These are phyloP conservation scores for Ettlia oleoabundans DNA, from an alignment of 139 green algal species.

Conservation along the genomic window DNA sequence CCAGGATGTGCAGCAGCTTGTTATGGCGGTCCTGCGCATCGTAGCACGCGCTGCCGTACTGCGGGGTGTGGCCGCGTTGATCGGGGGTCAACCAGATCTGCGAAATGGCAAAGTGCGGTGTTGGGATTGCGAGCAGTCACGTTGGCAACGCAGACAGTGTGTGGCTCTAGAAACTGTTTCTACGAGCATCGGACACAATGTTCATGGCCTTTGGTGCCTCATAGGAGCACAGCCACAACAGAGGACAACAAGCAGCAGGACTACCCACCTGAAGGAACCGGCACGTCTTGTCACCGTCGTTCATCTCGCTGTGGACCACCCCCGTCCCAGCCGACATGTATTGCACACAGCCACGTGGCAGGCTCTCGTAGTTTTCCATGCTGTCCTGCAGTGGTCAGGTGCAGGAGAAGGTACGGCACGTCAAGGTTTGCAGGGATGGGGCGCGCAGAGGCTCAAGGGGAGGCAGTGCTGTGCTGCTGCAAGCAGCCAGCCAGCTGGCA, in stretches of 20 bases:
- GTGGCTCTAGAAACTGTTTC: too few relatives aligned
- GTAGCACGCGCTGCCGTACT: conserved; percentile 57
- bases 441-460: too few relatives aligned
- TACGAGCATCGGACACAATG: too few relatives aligned
- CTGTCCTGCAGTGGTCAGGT: too few relatives aligned
- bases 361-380: conserved; percentile 69
- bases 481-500: too few relatives aligned
- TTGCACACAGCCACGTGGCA: conserved; percentile 68
- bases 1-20: conserved; percentile 74
- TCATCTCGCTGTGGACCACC: conserved; percentile 81
- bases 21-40: conserved; percentile 68
- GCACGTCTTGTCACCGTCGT: conserved; percentile 65
- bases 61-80: conserved; percentile 62
- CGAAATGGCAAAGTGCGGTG: conserved; percentile 32
- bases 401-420: too few relatives aligned
- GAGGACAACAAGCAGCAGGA: not conserved
- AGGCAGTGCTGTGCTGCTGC: too few relatives aligned
- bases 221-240: not conserved
- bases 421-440: too few relatives aligned
- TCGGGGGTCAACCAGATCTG: conserved; percentile 84
- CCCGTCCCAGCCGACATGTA: conserved; percentile 80
- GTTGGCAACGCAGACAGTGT: too few relatives aligned
- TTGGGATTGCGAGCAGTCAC: too few relatives aligned
- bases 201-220: too few relatives aligned
- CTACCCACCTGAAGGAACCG: conserved; percentile 82